Evolutionary conservation across 352 stramenopile species (phyloP).

Genomic region (Globisporangium rhizosaccharum): DNA sequence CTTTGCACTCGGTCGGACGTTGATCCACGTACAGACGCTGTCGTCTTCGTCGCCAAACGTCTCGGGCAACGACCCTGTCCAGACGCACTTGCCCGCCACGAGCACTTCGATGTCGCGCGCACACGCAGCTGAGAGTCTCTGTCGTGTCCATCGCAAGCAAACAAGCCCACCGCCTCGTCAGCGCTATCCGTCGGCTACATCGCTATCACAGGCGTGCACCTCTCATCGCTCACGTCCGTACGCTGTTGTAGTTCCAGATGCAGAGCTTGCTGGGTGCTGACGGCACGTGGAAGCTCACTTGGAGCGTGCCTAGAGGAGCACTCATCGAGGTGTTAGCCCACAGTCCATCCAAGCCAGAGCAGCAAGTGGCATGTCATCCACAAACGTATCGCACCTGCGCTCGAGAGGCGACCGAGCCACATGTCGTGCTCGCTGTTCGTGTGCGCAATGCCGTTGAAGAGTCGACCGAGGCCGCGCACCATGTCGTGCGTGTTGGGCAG

Average conservation of each 20-base stretch:
- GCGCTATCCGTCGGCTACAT: background rate
- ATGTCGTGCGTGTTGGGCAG: conserved; percentile 65
- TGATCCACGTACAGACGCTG: conserved; percentile 65
- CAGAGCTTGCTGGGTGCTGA: conserved; percentile 55
- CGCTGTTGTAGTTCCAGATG: conserved; percentile 81
- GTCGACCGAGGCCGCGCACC: conserved; percentile 39
- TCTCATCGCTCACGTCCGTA: conserved; percentile 14
- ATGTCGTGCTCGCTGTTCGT: conserved; percentile 71
- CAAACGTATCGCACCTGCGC: conserved; percentile 26
- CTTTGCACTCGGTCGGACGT: conserved; percentile 25
- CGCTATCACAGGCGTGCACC: background rate
- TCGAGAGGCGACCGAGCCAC: conserved; percentile 63
- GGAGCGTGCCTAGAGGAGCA: conserved; percentile 27
- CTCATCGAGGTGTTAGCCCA: background rate
- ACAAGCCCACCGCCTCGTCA: background rate
- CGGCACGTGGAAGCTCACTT: conserved; percentile 47
- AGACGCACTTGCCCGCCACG: conserved; percentile 52
- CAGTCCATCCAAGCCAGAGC: too few species aligned
- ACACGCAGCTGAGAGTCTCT: conserved; percentile 42
- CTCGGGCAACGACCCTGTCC: conserved; percentile 71
- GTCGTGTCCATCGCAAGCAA: background rate
- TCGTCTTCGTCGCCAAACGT: conserved; percentile 64
- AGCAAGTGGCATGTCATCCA: background rate
- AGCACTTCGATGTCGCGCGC: conserved; percentile 64
- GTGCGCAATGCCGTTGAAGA: conserved; percentile 59